Evolutionary conservation across 352 stramenopile species (phyloP), one percentile per base, ranked within the genome.

Genomic region (Globisporangium heterothallicum): DNA sequence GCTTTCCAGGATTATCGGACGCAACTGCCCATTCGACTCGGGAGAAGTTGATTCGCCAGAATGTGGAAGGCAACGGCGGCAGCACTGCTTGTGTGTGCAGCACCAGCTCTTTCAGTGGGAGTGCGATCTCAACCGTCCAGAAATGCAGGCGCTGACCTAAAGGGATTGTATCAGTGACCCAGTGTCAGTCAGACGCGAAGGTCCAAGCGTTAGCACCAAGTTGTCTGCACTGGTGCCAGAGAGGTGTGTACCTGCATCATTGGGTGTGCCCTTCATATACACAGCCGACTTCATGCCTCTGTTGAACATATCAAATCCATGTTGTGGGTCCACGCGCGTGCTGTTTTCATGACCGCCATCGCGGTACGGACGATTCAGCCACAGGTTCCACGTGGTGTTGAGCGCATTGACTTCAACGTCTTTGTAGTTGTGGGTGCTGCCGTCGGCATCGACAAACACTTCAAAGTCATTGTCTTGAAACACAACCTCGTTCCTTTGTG

Each of bases 381-480:
- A 78, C 19, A 97, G 63, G 57, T 96, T 94, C 86, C 86, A 97
- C 25, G 84, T 87, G 29, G 83, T 79, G 58, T 96, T 96, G 32
- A 81, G 56, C 8, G 85, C 78, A 58, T 97, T 97, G 6, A 96
- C 43, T 61, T 97, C 88, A 26, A 96, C 72, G 71, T 97, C 88
- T 63, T 96, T 96, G 74, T 97, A 97, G 59, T 89, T 74, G 65
- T 94, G 78, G 21, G 78, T 86, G 22, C 29, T 82, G 7, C 72
- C 78, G 32, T 74, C 68, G 1, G 84, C 66, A 64, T 97, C 86
- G 22, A 96, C 70, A 60, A 97, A 96, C 9, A 96, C 84, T 60
- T 97, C 85, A 66, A 96, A 95, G 69, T 97, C 88, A 44, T 94
- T 96, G 69, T 97, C 88, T 34, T 82, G 68, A 49, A 91, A 93